Evolutionary conservation across 2,329 filamentous ascomycete genomes (phyloP).

Genomic region (Penicillium sp.): DNA sequence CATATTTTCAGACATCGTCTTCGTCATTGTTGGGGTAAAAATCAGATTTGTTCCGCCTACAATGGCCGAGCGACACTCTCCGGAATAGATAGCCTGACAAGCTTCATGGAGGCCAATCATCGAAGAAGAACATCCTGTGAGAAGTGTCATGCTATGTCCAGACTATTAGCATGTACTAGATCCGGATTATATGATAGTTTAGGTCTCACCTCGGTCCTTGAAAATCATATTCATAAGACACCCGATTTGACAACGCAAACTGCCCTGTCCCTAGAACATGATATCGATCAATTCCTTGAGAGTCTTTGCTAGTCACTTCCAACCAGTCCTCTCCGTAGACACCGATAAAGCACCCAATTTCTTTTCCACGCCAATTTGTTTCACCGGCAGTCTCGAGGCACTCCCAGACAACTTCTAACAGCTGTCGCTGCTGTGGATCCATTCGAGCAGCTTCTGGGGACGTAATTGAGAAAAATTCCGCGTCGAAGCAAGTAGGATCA

Average conservation of each 20-base stretch:
- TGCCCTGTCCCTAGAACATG: slow-evolving; percentile 17
- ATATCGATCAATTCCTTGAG: slow-evolving; percentile 17
- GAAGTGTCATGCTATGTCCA: slow-evolving; percentile 37
- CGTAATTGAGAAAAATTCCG: too few species aligned
- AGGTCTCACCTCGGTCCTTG: slow-evolving; percentile 23
- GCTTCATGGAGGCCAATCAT: slow-evolving; percentile 37
- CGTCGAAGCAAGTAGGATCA: too few species aligned
- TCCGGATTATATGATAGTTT: not conserved
- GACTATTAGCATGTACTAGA: slow-evolving; percentile 11
- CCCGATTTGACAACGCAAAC: slow-evolving; percentile 26
- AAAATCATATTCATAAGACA: slow-evolving; percentile 29
- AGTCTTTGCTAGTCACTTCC: slow-evolving; percentile 22
- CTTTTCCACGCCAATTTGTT: slow-evolving; percentile 31
- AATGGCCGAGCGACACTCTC: slow-evolving; percentile 30
- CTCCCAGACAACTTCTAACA: slow-evolving; percentile 38
- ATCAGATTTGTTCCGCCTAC: slow-evolving; percentile 41
- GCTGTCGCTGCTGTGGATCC: slow-evolving; percentile 37
- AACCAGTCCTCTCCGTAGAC: slow-evolving; percentile 31
- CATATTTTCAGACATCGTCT: slow-evolving; percentile 17
- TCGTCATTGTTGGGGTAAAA: slow-evolving; percentile 28
- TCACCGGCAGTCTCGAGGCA: slow-evolving; percentile 35
- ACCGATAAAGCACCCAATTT: slow-evolving; percentile 32
- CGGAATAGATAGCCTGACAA: slow-evolving; percentile 23
- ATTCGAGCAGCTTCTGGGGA: too few species aligned
- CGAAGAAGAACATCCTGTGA: slow-evolving; percentile 46